Evolutionary conservation across 495 filamentous ascomycete species (phyloP).

Genomic region (Pseudevernia furfuracea): DNA sequence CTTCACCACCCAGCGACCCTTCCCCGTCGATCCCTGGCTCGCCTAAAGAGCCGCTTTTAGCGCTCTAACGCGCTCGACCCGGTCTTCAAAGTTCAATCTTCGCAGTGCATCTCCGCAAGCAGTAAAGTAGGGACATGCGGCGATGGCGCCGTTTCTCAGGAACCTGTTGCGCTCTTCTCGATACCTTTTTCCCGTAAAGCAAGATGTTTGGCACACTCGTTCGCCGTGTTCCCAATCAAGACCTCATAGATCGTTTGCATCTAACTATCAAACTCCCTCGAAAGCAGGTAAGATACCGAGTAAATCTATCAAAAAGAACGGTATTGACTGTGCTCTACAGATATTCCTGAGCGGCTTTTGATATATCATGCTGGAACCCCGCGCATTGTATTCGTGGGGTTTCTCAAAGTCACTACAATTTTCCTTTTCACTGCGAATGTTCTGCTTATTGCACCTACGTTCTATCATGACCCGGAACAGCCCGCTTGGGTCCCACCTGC

Average conservation of each 20-base stretch:
- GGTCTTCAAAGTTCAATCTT: no score
- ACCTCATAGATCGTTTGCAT: not conserved
- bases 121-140: not conserved
- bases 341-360: conserved; percentile 52
- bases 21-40: not conserved
- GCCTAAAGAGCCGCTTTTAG: conserved; percentile 3
- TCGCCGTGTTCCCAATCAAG: not conserved
- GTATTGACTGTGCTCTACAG: conserved; percentile 18
- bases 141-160: not conserved
- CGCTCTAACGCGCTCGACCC: not conserved
- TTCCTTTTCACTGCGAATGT: conserved; percentile 59
- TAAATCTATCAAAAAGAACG: not conserved
- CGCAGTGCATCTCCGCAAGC: not conserved
- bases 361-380: conserved; percentile 67
- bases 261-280: conserved; percentile 7
- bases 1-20: not conserved
- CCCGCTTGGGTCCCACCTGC: conserved; percentile 39
- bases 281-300: conserved; percentile 12
- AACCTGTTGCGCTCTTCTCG: not conserved
- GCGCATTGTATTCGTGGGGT: conserved; percentile 57
- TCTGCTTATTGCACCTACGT: conserved; percentile 53
- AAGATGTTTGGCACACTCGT: not conserved
- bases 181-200: not conserved
- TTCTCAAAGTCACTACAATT: conserved; percentile 61
- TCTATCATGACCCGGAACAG: conserved; percentile 42